phyloP scores from a whole-genome alignment of 441 rosid species.

The Raphanus hybrid region DNA sequence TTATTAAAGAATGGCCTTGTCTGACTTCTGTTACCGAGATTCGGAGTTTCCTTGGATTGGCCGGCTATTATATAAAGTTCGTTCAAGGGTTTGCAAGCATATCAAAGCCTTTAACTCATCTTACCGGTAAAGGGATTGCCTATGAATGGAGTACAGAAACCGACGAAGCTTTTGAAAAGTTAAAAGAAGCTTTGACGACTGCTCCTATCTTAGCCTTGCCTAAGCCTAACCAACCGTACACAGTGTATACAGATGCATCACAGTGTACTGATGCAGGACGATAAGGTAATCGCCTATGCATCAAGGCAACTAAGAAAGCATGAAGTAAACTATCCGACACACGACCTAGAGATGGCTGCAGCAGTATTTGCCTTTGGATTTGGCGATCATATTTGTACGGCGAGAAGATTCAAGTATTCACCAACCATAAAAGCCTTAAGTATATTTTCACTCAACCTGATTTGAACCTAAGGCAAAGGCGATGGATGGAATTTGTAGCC shows the following conservation, averaged over 20 bases:
- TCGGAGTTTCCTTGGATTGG: background rate
- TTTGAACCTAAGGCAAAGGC: background rate
- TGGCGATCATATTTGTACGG: background rate
- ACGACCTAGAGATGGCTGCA: background rate
- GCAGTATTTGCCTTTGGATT: background rate
- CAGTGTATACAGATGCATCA: background rate
- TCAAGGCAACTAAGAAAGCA: background rate
- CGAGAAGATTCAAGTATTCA: background rate
- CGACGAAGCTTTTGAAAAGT: background rate
- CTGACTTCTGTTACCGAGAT: background rate
- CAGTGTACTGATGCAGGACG: background rate
- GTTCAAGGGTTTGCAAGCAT: background rate
- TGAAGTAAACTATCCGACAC: background rate
- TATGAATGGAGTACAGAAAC: background rate
- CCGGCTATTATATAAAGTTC: background rate
- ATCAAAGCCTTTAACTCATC: background rate
- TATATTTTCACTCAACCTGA: background rate
- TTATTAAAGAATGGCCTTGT: background rate
- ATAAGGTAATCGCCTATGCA: background rate
- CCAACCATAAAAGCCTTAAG: background rate
- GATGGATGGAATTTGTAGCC: background rate
- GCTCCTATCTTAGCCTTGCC: background rate
- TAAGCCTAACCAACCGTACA: background rate
- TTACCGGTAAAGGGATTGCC: background rate
- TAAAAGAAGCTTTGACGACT: background rate